These are phyloP conservation scores for Torulaspora gathmanii DNA, from an alignment of 805 yeast species.

Conservation along the genomic window DNA sequence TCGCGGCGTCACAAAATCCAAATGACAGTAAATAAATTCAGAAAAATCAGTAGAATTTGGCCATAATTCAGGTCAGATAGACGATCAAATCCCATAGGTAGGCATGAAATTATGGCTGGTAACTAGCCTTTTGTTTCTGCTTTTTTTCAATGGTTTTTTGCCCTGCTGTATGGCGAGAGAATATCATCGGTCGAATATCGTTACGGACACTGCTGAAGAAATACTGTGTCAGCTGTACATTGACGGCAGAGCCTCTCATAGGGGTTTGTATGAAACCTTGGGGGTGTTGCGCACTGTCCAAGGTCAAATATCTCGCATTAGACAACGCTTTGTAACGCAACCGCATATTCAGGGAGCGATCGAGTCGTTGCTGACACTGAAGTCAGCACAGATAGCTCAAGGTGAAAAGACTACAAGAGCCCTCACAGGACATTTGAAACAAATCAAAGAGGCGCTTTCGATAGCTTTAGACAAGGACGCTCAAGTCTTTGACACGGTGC, in stretches of 20 bases:
- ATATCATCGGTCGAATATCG: not conserved
- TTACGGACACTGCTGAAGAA: slow-evolving; percentile 4
- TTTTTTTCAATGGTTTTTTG: not conserved
- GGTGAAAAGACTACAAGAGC: not conserved
- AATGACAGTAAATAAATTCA: slow-evolving; percentile 1
- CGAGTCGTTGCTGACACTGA: slow-evolving; percentile 5
- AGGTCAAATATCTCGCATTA: not conserved
- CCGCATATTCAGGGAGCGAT: slow-evolving; percentile 6
- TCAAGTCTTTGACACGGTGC: not conserved
- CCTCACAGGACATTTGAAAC: slow-evolving; percentile 4
- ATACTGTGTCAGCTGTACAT: slow-evolving; percentile 1
- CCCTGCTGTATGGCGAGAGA: not conserved
- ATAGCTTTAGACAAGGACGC: not conserved
- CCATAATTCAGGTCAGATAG: not conserved
- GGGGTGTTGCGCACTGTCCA: not conserved
- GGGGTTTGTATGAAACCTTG: slow-evolving; percentile 1
- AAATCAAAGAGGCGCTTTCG: slow-evolving; percentile 1
- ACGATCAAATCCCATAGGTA: too few relatives aligned
- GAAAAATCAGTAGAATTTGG: not conserved
- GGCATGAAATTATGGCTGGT: not conserved
- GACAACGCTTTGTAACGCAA: slow-evolving; percentile 1
- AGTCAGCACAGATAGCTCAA: slow-evolving; percentile 5
- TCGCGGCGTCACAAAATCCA: slow-evolving; percentile 2
- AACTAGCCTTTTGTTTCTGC: not conserved
- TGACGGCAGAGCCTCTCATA: not conserved